phyloP scores from a whole-genome alignment of 208 protist species.

The Herpetomonas samuelpessoai region DNA sequence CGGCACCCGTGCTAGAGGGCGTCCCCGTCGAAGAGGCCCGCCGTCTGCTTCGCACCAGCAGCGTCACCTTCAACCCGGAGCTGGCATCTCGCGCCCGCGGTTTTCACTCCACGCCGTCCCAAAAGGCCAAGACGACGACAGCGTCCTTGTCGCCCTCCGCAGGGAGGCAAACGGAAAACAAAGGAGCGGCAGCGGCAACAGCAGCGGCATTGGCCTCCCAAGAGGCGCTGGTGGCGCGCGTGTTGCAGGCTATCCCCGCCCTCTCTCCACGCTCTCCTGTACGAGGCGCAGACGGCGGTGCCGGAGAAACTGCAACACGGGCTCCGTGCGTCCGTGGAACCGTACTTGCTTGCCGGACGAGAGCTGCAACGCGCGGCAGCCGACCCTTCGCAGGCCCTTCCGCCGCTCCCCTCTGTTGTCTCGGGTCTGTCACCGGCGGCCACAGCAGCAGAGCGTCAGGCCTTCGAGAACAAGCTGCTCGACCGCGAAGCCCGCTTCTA shows the following conservation, averaged over 20 bases:
- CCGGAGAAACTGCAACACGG: conserved; percentile 1
- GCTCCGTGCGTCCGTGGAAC: conserved; percentile 15
- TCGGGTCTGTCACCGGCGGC: neutral
- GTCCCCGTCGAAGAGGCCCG: conserved; percentile 9
- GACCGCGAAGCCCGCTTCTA: conserved; percentile 43
- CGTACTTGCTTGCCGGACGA: conserved; percentile 4
- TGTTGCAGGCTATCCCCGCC: conserved; percentile 13
- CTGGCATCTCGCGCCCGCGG: too few species aligned
- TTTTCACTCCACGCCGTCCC: too few species aligned
- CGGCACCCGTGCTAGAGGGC: conserved; percentile 5
- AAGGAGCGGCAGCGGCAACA: conserved; percentile 1
- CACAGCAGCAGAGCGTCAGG: neutral
- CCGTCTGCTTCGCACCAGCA: conserved; percentile 13
- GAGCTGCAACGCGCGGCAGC: conserved; percentile 18
- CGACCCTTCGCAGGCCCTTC: conserved; percentile 22
- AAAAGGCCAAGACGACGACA: too few species aligned
- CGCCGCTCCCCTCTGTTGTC: conserved; percentile 9
- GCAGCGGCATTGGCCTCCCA: conserved; percentile 13
- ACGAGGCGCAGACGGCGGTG: neutral
- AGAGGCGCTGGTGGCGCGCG: conserved; percentile 20
- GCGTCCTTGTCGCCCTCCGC: too few species aligned
- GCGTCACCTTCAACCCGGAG: neutral
- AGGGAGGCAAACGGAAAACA: too few species aligned
- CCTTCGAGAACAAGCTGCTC: conserved; percentile 15
- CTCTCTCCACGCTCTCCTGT: conserved; percentile 17